Evolutionary conservation across 1,284 basidiomycete genomes (phyloP).

Genomic region (Cerrena zonata): DNA sequence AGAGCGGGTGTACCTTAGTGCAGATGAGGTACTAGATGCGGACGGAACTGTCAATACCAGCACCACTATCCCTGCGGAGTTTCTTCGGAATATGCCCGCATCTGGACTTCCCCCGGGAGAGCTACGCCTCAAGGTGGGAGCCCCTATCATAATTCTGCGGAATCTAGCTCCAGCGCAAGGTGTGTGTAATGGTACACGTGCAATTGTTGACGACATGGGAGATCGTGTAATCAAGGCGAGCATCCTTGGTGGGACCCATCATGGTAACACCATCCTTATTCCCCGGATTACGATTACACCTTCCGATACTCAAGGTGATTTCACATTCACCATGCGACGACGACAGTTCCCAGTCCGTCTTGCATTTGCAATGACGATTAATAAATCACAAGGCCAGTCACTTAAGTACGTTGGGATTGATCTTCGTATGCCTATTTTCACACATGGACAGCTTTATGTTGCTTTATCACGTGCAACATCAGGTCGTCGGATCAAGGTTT

Average conservation of each 20-base stretch:
- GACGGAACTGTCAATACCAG: conserved; percentile 5
- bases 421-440: conserved; percentile 32
- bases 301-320: conserved; percentile 13
- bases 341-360: conserved; percentile 35
- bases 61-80: conserved; percentile 17
- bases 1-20: conserved; percentile 19
- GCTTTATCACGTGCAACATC: conserved; percentile 33
- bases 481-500: conserved; percentile 21
- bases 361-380: conserved; percentile 39
- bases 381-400: conserved; percentile 42
- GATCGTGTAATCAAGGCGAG: conserved; percentile 19
- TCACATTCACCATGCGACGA: conserved; percentile 23
- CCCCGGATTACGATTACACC: conserved; percentile 23
- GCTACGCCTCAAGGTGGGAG: conserved; percentile 29
- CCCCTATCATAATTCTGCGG: conserved; percentile 31
- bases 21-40: conserved; percentile 22
- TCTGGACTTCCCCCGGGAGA: conserved; percentile 23
- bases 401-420: conserved; percentile 27
- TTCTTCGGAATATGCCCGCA: conserved; percentile 18
- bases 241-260: conserved; percentile 21
- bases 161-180: conserved; percentile 32
- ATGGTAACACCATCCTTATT: conserved; percentile 24
- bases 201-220: conserved; percentile 16
- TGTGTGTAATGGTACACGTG: conserved; percentile 32
- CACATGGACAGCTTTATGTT: conserved; percentile 41